Conservation (phyloP, 1,284 basidiomycete species). For the Puccinia novopanici region DNA sequence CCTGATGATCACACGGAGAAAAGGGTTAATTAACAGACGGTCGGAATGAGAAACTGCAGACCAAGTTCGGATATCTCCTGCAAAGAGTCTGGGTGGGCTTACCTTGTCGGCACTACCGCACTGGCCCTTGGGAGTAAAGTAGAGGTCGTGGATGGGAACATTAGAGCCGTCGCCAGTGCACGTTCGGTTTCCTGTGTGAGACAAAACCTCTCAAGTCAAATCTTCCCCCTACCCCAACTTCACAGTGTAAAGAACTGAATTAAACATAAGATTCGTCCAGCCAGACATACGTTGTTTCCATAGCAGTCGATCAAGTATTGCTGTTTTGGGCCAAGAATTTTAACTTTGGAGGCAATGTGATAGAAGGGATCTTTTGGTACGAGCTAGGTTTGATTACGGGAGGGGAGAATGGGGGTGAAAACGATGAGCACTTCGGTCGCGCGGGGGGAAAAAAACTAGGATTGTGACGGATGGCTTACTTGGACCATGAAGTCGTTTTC, state of each 20-base stretch:
- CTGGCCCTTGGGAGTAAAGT: slow-evolving; percentile 26
- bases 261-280: no score
- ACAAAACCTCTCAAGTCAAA: background rate
- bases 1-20: no score
- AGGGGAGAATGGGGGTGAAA: background rate
- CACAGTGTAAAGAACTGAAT: background rate
- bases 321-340: slow-evolving; percentile 46
- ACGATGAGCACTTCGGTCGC: background rate
- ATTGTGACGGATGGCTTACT: slow-evolving; percentile 2
- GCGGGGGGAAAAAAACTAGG: background rate
- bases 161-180: slow-evolving; percentile 31
- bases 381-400: background rate
- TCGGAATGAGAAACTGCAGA: background rate
- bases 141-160: background rate
- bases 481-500: slow-evolving; percentile 52
- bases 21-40: no score
- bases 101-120: slow-evolving; percentile 23
- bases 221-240: background rate
- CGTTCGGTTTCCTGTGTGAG: slow-evolving; percentile 11
- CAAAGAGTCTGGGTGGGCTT: background rate
- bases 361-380: slow-evolving; percentile 29
- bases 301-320: slow-evolving; percentile 50
- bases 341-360: slow-evolving; percentile 52
- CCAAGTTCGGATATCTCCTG: background rate
- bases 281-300: slow-evolving; percentile 32